Evolutionary conservation across 352 stramenopile genomes (phyloP).

Genomic region (Elongisporangium undulatum): DNA sequence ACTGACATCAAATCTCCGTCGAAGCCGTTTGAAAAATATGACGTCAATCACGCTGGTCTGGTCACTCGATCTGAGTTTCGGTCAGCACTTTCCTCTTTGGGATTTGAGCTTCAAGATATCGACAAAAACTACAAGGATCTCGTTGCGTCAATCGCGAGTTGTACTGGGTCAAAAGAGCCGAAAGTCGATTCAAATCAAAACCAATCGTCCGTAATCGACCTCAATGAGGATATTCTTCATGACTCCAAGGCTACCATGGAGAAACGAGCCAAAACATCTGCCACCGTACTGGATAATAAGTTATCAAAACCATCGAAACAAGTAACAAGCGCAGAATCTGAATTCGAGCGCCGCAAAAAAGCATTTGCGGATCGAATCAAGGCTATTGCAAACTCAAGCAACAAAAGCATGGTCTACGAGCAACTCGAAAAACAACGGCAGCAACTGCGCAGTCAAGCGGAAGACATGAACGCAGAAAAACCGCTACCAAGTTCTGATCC

Average conservation of each 20-base stretch:
- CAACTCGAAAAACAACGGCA: slow-evolving; percentile 48
- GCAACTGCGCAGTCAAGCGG: slow-evolving; percentile 15
- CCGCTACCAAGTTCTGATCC: slow-evolving; percentile 9
- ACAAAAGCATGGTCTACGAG: slow-evolving; percentile 72
- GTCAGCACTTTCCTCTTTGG: slow-evolving; percentile 45
- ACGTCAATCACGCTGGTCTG: slow-evolving; percentile 31
- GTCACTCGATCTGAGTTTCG: slow-evolving; percentile 67
- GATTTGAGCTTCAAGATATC: slow-evolving; percentile 68
- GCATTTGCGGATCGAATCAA: slow-evolving; percentile 77
- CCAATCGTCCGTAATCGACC: slow-evolving; percentile 11
- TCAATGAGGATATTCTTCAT: slow-evolving; percentile 18
- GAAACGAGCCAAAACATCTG: neutral
- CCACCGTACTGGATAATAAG: neutral
- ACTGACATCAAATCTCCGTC: slow-evolving; percentile 11
- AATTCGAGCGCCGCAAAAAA: slow-evolving; percentile 72
- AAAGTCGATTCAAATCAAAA: neutral
- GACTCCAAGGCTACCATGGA: neutral
- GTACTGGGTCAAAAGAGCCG: neutral
- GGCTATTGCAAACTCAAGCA: slow-evolving; percentile 52
- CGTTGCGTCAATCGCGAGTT: slow-evolving; percentile 1
- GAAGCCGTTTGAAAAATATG: slow-evolving; percentile 54
- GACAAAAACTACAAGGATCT: slow-evolving; percentile 20
- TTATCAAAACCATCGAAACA: neutral
- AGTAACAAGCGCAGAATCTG: slow-evolving; percentile 19
- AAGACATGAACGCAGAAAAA: neutral